Evolutionary conservation across 2,329 filamentous ascomycete species (phyloP).

Genomic region (Microsporum ferrugineum): DNA sequence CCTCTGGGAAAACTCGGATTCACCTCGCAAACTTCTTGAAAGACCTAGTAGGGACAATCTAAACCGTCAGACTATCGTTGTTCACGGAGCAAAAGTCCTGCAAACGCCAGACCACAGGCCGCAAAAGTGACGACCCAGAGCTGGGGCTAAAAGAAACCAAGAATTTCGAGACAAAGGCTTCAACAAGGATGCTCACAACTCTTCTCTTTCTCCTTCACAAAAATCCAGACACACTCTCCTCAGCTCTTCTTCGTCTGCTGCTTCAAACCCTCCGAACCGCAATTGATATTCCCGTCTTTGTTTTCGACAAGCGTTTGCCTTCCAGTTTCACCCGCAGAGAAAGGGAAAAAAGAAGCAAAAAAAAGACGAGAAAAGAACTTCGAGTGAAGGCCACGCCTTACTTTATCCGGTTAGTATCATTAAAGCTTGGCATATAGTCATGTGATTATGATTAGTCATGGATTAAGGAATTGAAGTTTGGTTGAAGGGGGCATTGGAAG

Average conservation of each 20-base stretch:
- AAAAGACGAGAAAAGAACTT: neutral
- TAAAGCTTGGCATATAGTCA: neutral
- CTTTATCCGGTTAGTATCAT: neutral
- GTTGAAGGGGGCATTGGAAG: too few species aligned
- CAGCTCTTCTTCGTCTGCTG: conserved; percentile 4
- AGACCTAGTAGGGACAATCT: neutral
- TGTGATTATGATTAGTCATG: neutral
- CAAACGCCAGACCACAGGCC: neutral
- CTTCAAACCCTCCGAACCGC: conserved; percentile 14
- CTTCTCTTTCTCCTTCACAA: neutral
- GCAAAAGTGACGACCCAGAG: neutral
- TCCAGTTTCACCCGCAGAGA: neutral
- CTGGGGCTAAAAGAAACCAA: neutral
- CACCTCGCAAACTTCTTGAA: neutral
- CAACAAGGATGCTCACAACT: conserved; percentile 1
- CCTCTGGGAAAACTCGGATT: neutral
- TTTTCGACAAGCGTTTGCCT: neutral
- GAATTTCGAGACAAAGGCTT: neutral
- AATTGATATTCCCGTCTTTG: conserved; percentile 7
- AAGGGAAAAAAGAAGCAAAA: neutral
- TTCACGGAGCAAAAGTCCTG: neutral
- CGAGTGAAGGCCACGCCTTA: neutral
- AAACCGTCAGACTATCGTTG: neutral
- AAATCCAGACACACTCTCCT: neutral
- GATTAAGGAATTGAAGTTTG: too few species aligned